Conservation (phyloP, 495 filamentous ascomycete species). For the Pyrenula massariospora region DNA sequence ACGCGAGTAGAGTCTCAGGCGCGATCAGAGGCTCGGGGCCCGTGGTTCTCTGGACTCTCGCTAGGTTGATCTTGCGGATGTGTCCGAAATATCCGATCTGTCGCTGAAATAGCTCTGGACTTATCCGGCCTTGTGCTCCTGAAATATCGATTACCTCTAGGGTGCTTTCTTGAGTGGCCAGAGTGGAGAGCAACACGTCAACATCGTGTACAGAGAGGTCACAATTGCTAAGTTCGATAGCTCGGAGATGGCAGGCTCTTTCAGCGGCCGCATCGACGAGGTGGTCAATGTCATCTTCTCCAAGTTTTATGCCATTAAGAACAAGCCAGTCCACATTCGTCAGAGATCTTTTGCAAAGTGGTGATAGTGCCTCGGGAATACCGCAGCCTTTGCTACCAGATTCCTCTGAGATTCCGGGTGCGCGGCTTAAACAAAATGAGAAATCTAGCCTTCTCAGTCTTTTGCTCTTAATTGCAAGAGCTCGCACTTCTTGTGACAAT, state of each 20-base stretch:
- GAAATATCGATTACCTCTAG: constrained; percentile 70
- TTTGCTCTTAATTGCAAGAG: constrained; percentile 56
- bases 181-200: constrained; percentile 30
- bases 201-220: constrained; percentile 46
- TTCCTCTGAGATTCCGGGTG: constrained; percentile 30
- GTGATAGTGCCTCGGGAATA: constrained; percentile 68
- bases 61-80: constrained; percentile 60
- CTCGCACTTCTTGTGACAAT: constrained; percentile 63
- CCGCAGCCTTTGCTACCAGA: constrained; percentile 54
- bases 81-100: constrained; percentile 57
- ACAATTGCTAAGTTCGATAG: constrained; percentile 74
- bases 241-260: constrained; percentile 54
- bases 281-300: constrained; percentile 67
- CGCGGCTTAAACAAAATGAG: constrained; percentile 40
- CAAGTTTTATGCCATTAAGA: constrained; percentile 73
- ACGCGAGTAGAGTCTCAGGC: constrained; percentile 54
- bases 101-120: constrained; percentile 47
- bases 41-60: constrained; percentile 51
- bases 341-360: constrained; percentile 57
- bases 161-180: constrained; percentile 50
- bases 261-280: constrained; percentile 56
- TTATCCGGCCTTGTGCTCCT: constrained; percentile 60
- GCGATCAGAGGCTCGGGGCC: constrained; percentile 53
- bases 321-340: constrained; percentile 74
- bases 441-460: constrained; percentile 54